Conservation (phyloP, 768 basidiomycete genomes). For the Tubosaeta sp. region DNA sequence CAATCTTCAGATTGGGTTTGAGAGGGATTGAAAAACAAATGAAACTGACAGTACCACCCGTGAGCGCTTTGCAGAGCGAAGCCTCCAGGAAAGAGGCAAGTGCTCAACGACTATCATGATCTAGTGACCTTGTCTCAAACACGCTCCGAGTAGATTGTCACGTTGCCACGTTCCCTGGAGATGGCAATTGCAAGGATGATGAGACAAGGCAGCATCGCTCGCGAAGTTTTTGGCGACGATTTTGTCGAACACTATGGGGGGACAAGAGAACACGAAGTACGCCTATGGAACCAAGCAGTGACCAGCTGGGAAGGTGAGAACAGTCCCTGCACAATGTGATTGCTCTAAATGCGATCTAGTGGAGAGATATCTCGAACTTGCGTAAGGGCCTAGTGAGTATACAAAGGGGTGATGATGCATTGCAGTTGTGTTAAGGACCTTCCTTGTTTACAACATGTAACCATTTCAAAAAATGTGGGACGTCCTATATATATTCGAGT, state of each 20-base stretch:
- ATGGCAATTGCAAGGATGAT: constrained; percentile 80
- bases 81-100: constrained; percentile 58
- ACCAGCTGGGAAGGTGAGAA: constrained; percentile 89
- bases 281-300: constrained; percentile 81
- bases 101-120: constrained; percentile 27
- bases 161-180: constrained; percentile 77
- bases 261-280: constrained; percentile 90
- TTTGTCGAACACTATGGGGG: constrained; percentile 96
- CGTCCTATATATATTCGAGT: constrained; percentile 50
- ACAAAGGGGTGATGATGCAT: background rate
- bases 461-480: constrained; percentile 71
- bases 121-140: background rate
- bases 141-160: constrained; percentile 47
- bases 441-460: constrained; percentile 35
- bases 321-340: background rate
- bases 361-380: constrained; percentile 83
- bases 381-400: constrained; percentile 32
- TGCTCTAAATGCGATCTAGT: constrained; percentile 41
- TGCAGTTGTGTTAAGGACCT: background rate
- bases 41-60: constrained; percentile 64
- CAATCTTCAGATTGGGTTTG: constrained; percentile 83
- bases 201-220: constrained; percentile 69
- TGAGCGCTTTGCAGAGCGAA: constrained; percentile 33
- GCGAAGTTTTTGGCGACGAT: constrained; percentile 81
- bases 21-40: constrained; percentile 82